phyloP scores from a whole-genome alignment of 2,329 filamentous ascomycete species.

The Scytalidium sp. region DNA sequence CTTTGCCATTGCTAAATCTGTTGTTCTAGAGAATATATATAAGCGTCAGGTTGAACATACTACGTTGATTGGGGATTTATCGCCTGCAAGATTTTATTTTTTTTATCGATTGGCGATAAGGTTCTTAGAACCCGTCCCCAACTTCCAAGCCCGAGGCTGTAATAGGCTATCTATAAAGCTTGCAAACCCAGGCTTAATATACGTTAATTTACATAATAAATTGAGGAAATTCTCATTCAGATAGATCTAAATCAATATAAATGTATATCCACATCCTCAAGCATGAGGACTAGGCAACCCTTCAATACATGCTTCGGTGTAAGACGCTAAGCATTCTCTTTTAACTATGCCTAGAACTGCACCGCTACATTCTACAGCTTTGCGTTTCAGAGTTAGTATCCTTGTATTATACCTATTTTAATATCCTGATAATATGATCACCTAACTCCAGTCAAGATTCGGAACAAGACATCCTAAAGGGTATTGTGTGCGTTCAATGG shows the following conservation, averaged over 20 bases:
- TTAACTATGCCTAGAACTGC: too few species aligned
- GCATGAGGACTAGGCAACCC: background rate
- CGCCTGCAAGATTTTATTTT: background rate
- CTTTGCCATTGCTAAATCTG: conserved; percentile 26
- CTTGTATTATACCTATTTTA: background rate
- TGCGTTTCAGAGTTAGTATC: background rate
- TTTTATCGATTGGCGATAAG: background rate
- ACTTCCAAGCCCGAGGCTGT: too few species aligned
- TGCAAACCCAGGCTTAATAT: too few species aligned
- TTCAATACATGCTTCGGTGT: too few species aligned
- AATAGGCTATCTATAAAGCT: too few species aligned
- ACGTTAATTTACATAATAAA: too few species aligned
- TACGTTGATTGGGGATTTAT: background rate
- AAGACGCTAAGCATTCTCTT: too few species aligned
- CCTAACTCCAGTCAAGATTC: background rate
- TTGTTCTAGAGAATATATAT: background rate
- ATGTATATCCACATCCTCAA: too few species aligned
- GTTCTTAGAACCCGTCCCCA: too few species aligned
- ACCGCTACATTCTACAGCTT: background rate
- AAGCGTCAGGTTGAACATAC: background rate
- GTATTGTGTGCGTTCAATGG: background rate
- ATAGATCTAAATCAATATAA: too few species aligned
- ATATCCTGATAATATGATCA: background rate
- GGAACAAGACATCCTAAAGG: background rate
- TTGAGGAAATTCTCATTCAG: too few species aligned